A percentile compares a stretch with the other conserved stretches of the same genome.
These are phyloP conservation scores for Flaveria trinervia DNA, from an alignment of 129 eudicot genomes.

Conservation along the genomic window DNA sequence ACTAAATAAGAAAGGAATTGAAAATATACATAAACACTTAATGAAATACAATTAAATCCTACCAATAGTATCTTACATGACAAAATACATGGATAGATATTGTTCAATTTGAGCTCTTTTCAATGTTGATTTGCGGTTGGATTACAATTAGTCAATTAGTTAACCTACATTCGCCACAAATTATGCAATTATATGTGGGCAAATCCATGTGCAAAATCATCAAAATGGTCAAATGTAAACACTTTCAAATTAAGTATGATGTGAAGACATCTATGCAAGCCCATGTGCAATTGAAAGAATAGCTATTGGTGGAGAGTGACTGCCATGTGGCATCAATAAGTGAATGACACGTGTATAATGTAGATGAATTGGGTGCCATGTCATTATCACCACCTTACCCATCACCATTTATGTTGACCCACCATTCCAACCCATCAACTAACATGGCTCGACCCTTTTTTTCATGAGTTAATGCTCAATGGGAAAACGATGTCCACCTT, in stretches of 20 bases:
- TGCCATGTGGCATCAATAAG: constrained; percentile 39
- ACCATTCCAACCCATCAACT: constrained; percentile 17
- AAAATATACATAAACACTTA: too few relatives aligned
- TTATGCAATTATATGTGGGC: constrained; percentile 30
- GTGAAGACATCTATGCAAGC: constrained; percentile 27
- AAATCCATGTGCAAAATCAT: constrained; percentile 8
- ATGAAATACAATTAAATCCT: too few relatives aligned
- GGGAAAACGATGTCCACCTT: constrained; percentile 38
- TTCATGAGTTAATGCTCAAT: constrained; percentile 17
- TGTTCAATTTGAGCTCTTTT: neutral
- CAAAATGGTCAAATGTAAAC: constrained; percentile 14
- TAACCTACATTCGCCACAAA: constrained; percentile 26
- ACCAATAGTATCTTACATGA: too few relatives aligned
- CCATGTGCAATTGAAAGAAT: constrained; percentile 38
- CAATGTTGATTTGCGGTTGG: neutral
- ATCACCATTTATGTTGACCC: constrained; percentile 25
- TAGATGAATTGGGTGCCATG: constrained; percentile 30
- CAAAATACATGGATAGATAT: neutral
- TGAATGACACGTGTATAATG: constrained; percentile 25
- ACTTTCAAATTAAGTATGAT: constrained; percentile 32
- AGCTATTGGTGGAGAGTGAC: constrained; percentile 38
- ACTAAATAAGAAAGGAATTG: too few relatives aligned
- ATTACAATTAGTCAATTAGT: neutral
- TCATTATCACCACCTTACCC: constrained; percentile 29
- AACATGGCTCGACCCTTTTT: constrained; percentile 42